phyloP scores from a whole-genome alignment of 176 grass and related monocot species.

The Echinochloa phyllopogon region DNA sequence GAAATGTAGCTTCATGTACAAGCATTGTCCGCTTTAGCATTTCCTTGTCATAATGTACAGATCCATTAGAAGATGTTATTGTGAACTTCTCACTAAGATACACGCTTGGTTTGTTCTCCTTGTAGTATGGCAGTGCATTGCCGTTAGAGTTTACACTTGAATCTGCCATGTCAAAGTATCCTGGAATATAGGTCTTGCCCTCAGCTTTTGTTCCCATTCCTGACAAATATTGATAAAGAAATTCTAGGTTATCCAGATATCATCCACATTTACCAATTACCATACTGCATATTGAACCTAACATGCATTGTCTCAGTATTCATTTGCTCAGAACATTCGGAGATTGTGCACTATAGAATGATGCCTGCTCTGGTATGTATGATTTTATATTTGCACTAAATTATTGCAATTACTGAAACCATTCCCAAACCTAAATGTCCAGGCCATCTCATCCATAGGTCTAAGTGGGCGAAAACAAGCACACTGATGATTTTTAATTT shows the following conservation, averaged over 20 bases:
- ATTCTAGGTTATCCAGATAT: conserved; percentile 15
- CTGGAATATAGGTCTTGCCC: conserved; percentile 54
- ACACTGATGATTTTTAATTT: background rate
- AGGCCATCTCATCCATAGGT: background rate
- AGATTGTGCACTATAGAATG: background rate
- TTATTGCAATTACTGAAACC: background rate
- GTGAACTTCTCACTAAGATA: conserved; percentile 45
- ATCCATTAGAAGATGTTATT: conserved; percentile 49
- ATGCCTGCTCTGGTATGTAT: background rate
- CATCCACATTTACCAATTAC: background rate
- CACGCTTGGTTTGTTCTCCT: conserved; percentile 52
- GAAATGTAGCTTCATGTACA: conserved; percentile 78
- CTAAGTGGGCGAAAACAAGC: background rate
- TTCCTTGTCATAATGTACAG: conserved; percentile 59
- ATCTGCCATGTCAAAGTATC: conserved; percentile 62
- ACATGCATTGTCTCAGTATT: background rate
- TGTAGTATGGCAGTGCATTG: conserved; percentile 48
- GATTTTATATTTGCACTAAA: conserved; percentile 2
- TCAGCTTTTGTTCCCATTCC: conserved; percentile 71
- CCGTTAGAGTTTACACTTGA: conserved; percentile 58
- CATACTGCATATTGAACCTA: background rate
- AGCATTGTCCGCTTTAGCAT: conserved; percentile 84
- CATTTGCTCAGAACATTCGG: conserved; percentile 5
- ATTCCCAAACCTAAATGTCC: background rate
- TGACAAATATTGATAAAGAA: conserved; percentile 44